Evolutionary conservation across 345 rosid genomes (phyloP).

Genomic region (Conringia planisiliqua): DNA sequence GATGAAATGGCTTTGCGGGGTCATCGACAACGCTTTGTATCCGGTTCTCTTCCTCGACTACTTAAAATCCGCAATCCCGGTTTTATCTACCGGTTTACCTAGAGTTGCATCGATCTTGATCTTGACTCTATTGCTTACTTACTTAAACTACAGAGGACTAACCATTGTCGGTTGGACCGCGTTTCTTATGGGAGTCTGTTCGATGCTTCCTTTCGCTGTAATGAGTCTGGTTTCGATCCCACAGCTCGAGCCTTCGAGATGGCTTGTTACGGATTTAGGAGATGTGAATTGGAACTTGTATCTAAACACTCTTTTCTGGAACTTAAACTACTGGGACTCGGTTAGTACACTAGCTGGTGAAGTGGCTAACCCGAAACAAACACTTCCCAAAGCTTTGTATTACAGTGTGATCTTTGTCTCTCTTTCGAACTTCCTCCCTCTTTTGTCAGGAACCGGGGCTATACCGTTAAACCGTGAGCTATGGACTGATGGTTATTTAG

Average conservation of each 20-base stretch:
- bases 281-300: conserved; percentile 64
- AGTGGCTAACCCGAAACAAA: conserved; percentile 56
- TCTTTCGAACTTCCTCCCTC: conserved; percentile 53
- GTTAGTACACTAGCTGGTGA: conserved; percentile 71
- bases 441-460: conserved; percentile 62
- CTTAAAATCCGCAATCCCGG: conserved; percentile 54
- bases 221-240: conserved; percentile 63
- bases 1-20: conserved; percentile 86
- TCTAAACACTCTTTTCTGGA: conserved; percentile 68
- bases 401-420: conserved; percentile 56
- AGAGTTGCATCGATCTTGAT: conserved; percentile 42
- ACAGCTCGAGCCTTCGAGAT: conserved; percentile 53
- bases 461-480: conserved; percentile 47
- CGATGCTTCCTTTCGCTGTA: conserved; percentile 57
- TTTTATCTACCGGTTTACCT: conserved; percentile 50
- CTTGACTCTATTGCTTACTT: conserved; percentile 53
- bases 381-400: conserved; percentile 56
- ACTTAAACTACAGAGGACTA: conserved; percentile 65
- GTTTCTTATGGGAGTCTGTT: conserved; percentile 54
- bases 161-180: conserved; percentile 70
- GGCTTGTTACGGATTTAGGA: conserved; percentile 43
- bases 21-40: conserved; percentile 66
- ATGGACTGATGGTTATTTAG: conserved; percentile 72
- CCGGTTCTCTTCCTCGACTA: conserved; percentile 72
- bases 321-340: conserved; percentile 75